These are phyloP conservation scores for Mucor irregularis DNA, from an alignment of 371 early-diverging fungal genomes.

Conservation along the genomic window DNA sequence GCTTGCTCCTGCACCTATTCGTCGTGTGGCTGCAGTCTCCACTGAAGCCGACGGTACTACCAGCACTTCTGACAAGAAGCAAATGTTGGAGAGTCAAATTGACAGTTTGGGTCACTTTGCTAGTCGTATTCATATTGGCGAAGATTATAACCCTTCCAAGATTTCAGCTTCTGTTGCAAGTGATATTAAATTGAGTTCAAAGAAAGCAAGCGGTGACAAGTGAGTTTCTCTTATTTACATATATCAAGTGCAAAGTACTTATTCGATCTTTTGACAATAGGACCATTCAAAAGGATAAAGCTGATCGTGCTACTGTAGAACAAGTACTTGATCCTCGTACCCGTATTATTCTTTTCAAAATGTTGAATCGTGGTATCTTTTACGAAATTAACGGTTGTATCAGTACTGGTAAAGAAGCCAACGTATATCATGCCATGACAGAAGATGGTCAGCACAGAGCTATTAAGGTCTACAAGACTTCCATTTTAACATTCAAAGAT, in stretches of 20 bases:
- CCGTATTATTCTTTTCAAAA: constrained; percentile 94
- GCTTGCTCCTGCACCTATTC: constrained; percentile 16
- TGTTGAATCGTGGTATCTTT: constrained; percentile 89
- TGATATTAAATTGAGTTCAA: constrained; percentile 68
- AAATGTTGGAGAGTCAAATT: constrained; percentile 53
- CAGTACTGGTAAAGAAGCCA: constrained; percentile 99
- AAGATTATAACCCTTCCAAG: constrained; percentile 43
- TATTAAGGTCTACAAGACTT: constrained; percentile 99
- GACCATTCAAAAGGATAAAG: constrained; percentile 76
- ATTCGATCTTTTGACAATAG: constrained; percentile 6
- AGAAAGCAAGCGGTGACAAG: constrained; percentile 82
- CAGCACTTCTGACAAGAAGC: constrained; percentile 31
- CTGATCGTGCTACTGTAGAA: constrained; percentile 97
- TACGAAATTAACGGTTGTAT: constrained; percentile 97
- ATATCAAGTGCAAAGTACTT: background rate
- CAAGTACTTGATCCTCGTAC: constrained; percentile 99
- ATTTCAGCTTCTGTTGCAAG: constrained; percentile 51
- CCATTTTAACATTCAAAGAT: constrained; percentile 97
- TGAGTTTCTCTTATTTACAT: constrained; percentile 29
- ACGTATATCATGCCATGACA: constrained; percentile 95
- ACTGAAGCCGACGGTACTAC: constrained; percentile 1
- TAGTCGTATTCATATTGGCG: constrained; percentile 65
- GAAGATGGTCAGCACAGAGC: constrained; percentile 86
- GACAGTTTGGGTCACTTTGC: constrained; percentile 61
- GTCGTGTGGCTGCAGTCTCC: constrained; percentile 16